These are phyloP conservation scores for Microdochium trichocladiopsis DNA, from an alignment of 2,329 filamentous ascomycete species.

Conservation along the genomic window DNA sequence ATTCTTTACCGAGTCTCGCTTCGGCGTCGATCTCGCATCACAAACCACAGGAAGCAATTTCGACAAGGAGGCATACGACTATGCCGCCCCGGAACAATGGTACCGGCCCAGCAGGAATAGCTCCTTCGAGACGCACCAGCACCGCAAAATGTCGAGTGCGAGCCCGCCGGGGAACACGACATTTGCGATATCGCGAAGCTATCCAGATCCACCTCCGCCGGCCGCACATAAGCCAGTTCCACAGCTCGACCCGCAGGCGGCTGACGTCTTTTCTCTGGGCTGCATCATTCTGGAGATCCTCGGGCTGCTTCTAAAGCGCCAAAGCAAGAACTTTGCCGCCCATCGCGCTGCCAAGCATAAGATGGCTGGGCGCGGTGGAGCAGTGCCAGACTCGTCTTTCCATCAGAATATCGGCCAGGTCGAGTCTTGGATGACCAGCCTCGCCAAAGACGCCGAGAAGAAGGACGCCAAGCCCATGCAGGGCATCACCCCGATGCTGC, in stretches of 20 bases:
- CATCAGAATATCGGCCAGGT: conserved; percentile 65
- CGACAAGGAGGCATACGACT: conserved; percentile 66
- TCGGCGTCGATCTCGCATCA: conserved; percentile 27
- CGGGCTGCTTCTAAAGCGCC: conserved; percentile 62
- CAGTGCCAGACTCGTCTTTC: conserved; percentile 62
- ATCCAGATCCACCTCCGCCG: background rate
- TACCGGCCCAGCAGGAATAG: conserved; percentile 31
- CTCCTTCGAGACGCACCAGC: conserved; percentile 8
- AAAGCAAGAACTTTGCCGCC: conserved; percentile 56
- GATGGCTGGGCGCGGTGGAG: conserved; percentile 47
- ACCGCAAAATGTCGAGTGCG: conserved; percentile 18
- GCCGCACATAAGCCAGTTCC: conserved; percentile 1
- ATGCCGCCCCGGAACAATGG: conserved; percentile 64
- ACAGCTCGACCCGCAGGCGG: conserved; percentile 43
- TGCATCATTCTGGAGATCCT: conserved; percentile 68
- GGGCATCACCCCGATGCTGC: conserved; percentile 44
- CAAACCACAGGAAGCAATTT: conserved; percentile 27
- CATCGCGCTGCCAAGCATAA: conserved; percentile 62
- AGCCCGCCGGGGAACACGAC: conserved; percentile 27
- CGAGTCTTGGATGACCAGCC: conserved; percentile 56
- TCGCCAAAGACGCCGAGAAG: conserved; percentile 52
- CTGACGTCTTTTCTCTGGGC: conserved; percentile 67
- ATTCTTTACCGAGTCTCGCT: conserved; percentile 54
- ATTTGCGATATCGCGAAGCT: conserved; percentile 28
- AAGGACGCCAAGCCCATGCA: conserved; percentile 40